phyloP scores from a whole-genome alignment of 352 stramenopile genomes.

The Phytophthora citrophthora region DNA sequence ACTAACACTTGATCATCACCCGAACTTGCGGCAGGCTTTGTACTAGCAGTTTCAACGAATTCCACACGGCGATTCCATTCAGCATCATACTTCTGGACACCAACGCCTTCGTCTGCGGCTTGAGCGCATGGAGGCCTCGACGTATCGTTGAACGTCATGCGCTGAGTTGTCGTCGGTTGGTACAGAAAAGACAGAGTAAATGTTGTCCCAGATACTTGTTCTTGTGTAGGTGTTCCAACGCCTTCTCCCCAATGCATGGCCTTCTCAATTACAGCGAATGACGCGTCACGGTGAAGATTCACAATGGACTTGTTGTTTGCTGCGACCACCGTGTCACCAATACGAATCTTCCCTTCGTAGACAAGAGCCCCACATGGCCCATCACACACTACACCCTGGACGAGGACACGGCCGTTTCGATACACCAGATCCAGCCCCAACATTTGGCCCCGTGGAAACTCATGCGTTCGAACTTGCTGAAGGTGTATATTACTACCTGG shows the following conservation, averaged over 20 bases:
- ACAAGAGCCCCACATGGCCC: constrained; percentile 65
- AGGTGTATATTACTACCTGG: constrained; percentile 32
- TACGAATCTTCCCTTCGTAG: constrained; percentile 70
- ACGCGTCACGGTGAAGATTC: constrained; percentile 82
- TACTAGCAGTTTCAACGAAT: constrained; percentile 65
- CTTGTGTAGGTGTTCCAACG: constrained; percentile 13
- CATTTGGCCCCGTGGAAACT: constrained; percentile 58
- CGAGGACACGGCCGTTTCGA: constrained; percentile 70
- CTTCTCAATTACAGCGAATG: constrained; percentile 78
- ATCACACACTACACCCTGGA: constrained; percentile 78
- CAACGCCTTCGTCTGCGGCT: constrained; percentile 29
- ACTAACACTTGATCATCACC: constrained; percentile 62
- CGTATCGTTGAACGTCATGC: constrained; percentile 32
- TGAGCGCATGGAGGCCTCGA: constrained; percentile 38
- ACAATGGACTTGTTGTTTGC: constrained; percentile 83
- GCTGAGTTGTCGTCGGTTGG: constrained; percentile 43
- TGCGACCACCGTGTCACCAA: constrained; percentile 81
- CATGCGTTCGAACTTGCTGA: constrained; percentile 68
- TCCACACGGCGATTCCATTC: constrained; percentile 88
- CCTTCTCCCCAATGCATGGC: constrained; percentile 49
- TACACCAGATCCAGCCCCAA: constrained; percentile 89
- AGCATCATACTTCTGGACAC: constrained; percentile 56
- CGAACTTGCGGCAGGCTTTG: constrained; percentile 17
- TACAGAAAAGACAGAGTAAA: constrained; percentile 82
- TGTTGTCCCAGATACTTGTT: constrained; percentile 24